A percentile compares a stretch with the other conserved stretches of the same genome.
Conservation (phyloP, 1,284 basidiomycete genomes). For the Gomphus sp. region DNA sequence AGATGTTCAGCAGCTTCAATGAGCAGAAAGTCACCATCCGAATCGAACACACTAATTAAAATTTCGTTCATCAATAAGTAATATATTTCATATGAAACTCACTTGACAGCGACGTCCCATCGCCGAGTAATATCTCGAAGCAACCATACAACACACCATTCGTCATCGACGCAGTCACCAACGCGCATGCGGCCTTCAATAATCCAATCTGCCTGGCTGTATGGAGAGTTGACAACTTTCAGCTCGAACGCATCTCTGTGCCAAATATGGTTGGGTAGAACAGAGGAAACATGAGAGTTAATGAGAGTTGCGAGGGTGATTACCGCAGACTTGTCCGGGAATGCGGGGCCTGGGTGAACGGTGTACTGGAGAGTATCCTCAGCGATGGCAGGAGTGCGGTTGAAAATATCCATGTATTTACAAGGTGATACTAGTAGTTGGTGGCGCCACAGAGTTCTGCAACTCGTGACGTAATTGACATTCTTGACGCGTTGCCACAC, state of each 20-base stretch:
- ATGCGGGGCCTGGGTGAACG: slow-evolving; percentile 48
- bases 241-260: slow-evolving; percentile 84
- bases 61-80: not conserved
- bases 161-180: slow-evolving; percentile 91
- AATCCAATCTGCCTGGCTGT: slow-evolving; percentile 33
- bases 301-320: slow-evolving; percentile 66
- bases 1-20: slow-evolving; percentile 93
- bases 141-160: slow-evolving; percentile 92
- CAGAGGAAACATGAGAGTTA: slow-evolving; percentile 42
- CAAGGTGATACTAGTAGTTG: not conserved
- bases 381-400: slow-evolving; percentile 65
- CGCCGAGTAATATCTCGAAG: slow-evolving; percentile 63
- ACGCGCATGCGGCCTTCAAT: slow-evolving; percentile 78
- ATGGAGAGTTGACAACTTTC: slow-evolving; percentile 42
- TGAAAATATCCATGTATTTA: slow-evolving; percentile 44
- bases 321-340: slow-evolving; percentile 50
- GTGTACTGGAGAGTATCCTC: slow-evolving; percentile 78
- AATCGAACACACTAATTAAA: slow-evolving; percentile 61
- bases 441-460: not conserved
- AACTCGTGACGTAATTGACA: not conserved
- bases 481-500: not conserved
- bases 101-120: slow-evolving; percentile 77
- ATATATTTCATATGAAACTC: slow-evolving; percentile 15
- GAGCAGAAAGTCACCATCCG: slow-evolving; percentile 92
- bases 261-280: slow-evolving; percentile 73